Evolutionary conservation across 768 basidiomycete genomes (phyloP), one percentile per base, ranked within the genome.

Genomic region (Lepiota brunneoincarnata): DNA sequence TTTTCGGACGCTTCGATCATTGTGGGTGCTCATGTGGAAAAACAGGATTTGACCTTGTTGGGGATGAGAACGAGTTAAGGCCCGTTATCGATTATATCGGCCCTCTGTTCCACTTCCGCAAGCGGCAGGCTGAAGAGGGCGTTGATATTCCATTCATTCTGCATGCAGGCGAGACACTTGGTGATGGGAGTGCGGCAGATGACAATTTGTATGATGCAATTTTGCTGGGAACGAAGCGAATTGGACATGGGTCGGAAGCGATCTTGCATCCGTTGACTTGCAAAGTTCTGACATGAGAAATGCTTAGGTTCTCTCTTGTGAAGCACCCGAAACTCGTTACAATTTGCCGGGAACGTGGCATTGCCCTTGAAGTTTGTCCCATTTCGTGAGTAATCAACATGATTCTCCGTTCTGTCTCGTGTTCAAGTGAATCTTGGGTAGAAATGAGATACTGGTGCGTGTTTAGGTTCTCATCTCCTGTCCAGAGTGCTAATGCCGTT

Each of bases 121-220:
- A 77, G 45, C 78, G 80, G 23, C 78, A 81, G 61, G 73, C 79
- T 49, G 79, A 83, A 55, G 71, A 77, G 38, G 76, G 80, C 0
- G 59, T 91, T 0, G 77, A 85, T 26, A 81, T 90, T 24, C 90
- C 90, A 1, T 89, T 89, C 67, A 75, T 90, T 44, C 82, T 90
- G 60, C 90, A 91, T 59, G 88, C 86, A 0, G 90, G 90, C n/a
- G 89, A 91, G 69, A 91, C 89, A 0, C 74, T 86, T 15, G 86
- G 87, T 3, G 89, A 91, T 63, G 89, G 89, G 6, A 80, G 79
- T 3, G 68, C 72, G 23, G 83, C 84, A n/a, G 89, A 92, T 55
- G 65, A 76, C 47, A 91, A 91, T 61, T 67, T 92, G 34, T 90
- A 87, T 59, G 90, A 92, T 62, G 89, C 90, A 2, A 81, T 92